phyloP scores from a whole-genome alignment of 2,329 filamentous ascomycete species.

The Alternaria rosae region DNA sequence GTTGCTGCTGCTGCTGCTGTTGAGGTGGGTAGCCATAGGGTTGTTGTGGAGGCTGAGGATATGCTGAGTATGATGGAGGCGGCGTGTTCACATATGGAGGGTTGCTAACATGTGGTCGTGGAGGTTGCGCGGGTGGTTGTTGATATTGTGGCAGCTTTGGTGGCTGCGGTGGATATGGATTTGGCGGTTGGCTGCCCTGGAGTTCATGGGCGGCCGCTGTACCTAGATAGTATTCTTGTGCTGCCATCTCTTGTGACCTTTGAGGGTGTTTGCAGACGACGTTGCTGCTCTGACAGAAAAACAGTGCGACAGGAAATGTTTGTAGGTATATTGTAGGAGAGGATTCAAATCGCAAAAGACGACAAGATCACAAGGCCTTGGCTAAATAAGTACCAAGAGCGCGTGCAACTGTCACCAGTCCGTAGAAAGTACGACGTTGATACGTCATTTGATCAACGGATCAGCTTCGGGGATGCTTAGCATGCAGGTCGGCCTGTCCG shows the following conservation, averaged over 20 bases:
- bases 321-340: constrained; percentile 4
- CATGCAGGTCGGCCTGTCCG: constrained; percentile 28
- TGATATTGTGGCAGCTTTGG: constrained; percentile 25
- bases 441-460: constrained; percentile 41
- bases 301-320: neutral
- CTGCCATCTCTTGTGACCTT: constrained; percentile 34
- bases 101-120: constrained; percentile 17
- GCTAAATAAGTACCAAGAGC: constrained; percentile 27
- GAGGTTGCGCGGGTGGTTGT: constrained; percentile 21
- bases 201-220: constrained; percentile 31
- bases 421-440: constrained; percentile 9
- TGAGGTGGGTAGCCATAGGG: constrained; percentile 28
- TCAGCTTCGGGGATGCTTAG: constrained; percentile 24
- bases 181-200: constrained; percentile 23
- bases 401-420: constrained; percentile 36
- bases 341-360: neutral
- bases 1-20: neutral
- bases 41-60: constrained; percentile 36
- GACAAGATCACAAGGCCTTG: constrained; percentile 12
- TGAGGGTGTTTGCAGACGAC: neutral
- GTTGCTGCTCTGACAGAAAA: neutral
- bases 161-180: constrained; percentile 20
- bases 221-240: constrained; percentile 45
- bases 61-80: constrained; percentile 13
- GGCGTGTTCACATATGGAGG: constrained; percentile 18